Conservation (phyloP, 176 grass and related monocot species). For the Avena atlantica region DNA sequence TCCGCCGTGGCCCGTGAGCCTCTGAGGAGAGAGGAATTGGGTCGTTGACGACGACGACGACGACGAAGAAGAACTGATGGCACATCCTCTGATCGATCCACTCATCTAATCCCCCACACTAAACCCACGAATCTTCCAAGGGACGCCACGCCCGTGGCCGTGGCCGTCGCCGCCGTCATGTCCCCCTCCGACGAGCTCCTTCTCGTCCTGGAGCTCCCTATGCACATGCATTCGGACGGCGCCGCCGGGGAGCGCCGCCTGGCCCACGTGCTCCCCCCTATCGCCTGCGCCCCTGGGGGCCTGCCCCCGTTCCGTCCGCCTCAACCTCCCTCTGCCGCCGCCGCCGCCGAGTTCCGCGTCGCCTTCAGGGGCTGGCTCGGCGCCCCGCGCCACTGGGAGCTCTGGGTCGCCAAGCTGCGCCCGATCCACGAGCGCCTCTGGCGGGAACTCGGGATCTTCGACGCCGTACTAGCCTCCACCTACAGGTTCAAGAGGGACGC, state of each 20-base stretch:
- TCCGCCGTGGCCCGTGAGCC: not conserved
- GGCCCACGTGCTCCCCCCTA: conserved; percentile 52
- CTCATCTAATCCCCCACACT: conserved; percentile 25
- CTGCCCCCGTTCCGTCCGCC: conserved; percentile 30
- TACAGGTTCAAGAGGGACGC: conserved; percentile 66
- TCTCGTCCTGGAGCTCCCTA: conserved; percentile 41
- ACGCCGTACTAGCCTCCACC: conserved; percentile 70
- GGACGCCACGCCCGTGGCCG: not conserved
- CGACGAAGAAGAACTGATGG: not conserved
- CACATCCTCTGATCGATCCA: conserved; percentile 10
- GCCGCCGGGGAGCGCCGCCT: conserved; percentile 23
- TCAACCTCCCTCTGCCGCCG: conserved; percentile 37
- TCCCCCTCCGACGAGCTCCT: conserved; percentile 37
- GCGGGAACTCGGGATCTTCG: conserved; percentile 70
- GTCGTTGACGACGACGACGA: not conserved
- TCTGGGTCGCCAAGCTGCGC: conserved; percentile 81
- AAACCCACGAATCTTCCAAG: conserved; percentile 22
- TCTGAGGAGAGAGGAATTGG: not conserved
- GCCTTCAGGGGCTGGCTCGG: conserved; percentile 77
- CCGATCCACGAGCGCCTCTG: conserved; percentile 60
- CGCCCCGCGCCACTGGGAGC: conserved; percentile 70
- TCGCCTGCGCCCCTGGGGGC: not conserved
- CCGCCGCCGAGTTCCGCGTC: conserved; percentile 59
- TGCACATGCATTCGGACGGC: conserved; percentile 37
- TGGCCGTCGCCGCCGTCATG: conserved; percentile 21